phyloP scores from a whole-genome alignment of 345 rosid species.

The Rhodamnia rubescens region DNA sequence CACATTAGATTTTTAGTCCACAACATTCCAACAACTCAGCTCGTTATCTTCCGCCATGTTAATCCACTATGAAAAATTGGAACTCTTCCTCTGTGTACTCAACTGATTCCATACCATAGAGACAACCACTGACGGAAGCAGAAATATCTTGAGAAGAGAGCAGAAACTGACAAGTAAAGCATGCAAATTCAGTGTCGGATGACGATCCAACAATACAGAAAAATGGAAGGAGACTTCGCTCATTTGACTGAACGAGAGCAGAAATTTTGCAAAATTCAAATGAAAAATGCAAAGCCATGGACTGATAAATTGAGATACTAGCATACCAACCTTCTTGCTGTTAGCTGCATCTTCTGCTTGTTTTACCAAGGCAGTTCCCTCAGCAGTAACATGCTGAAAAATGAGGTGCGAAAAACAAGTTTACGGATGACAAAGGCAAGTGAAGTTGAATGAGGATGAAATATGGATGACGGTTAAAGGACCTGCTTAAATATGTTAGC shows the following conservation, averaged over 20 bases:
- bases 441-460: not conserved
- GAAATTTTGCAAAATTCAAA: not conserved
- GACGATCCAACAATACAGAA: not conserved
- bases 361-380: slow-evolving; percentile 76
- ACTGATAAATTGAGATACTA: not conserved
- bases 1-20: not conserved
- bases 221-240: not conserved
- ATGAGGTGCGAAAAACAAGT: not conserved
- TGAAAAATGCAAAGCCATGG: not conserved
- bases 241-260: not conserved
- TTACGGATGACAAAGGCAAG: not conserved
- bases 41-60: not conserved
- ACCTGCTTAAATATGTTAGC: slow-evolving; percentile 91
- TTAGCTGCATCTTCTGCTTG: slow-evolving; percentile 92
- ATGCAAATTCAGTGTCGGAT: not conserved
- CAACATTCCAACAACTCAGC: slow-evolving; percentile 83
- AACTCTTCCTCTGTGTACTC: not conserved
- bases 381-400: slow-evolving; percentile 76
- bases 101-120: not conserved
- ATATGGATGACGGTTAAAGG: not conserved
- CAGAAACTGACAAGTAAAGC: not conserved
- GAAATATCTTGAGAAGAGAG: not conserved
- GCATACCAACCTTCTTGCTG: slow-evolving; percentile 26
- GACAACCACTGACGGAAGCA: not conserved
- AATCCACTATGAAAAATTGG: not conserved